Conservation (phyloP, 305 asterid genomes). For the Withania somnifera region DNA sequence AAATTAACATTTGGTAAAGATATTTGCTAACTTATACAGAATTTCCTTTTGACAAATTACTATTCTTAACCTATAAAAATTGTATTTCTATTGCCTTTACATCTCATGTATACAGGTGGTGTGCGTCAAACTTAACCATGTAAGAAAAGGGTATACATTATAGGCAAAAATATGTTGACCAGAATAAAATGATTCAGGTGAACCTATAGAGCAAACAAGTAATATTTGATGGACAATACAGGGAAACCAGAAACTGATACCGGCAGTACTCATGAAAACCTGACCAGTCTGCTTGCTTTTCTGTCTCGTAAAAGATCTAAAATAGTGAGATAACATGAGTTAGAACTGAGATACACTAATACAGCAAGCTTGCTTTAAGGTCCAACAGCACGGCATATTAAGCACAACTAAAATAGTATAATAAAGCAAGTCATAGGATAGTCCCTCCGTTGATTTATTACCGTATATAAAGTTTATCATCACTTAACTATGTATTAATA, state of each 20-base stretch:
- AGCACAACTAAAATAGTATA: neutral
- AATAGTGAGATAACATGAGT: constrained; percentile 6
- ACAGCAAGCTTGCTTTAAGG: neutral
- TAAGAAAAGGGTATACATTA: neutral
- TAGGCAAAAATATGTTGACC: neutral
- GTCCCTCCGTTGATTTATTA: neutral
- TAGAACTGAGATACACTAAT: neutral
- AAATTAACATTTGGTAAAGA: neutral
- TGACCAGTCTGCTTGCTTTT: constrained; percentile 77
- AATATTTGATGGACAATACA: neutral
- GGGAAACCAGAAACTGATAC: constrained; percentile 27
- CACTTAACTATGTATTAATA: neutral
- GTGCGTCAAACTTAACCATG: neutral
- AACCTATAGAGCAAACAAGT: neutral
- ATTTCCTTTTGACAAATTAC: neutral
- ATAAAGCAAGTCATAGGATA: neutral
- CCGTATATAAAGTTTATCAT: too few species aligned
- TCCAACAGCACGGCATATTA: neutral
- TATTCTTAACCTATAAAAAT: neutral
- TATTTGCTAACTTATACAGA: neutral
- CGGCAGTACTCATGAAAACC: constrained; percentile 51
- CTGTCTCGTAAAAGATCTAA: constrained; percentile 50
- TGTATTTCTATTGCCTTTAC: neutral
- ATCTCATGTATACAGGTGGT: neutral
- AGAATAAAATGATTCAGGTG: neutral